Evolutionary conservation across 2,329 filamentous ascomycete species (phyloP), one percentile per base, ranked within the genome.

Genomic region (Penicillium nordicum): DNA sequence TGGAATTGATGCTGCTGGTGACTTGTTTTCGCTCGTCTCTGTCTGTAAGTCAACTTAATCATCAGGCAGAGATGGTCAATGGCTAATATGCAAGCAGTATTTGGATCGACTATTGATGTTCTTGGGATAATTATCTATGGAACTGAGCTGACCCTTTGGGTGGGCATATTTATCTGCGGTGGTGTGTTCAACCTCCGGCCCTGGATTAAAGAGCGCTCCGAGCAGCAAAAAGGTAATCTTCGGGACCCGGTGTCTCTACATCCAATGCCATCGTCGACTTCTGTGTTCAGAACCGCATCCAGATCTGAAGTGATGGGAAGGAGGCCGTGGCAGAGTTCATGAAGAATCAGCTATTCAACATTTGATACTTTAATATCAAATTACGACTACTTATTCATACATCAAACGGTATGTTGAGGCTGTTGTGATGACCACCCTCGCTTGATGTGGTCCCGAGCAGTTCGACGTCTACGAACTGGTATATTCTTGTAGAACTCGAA

Each of bases 81-180:
- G 25, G 38, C 52, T 63, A 29, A 62, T 27, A 12, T 36, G 16
- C 10, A 16, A 12, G 5, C 43, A 68, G 66, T 69, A 8, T 69
- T 68, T 21, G 64, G 63, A 32, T 38, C 51, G 10, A 51, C 29
- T n/a, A 56, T 68, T 25, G 83, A 88, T 64, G 67, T 87, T 0
- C 71, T 88, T 0, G 87, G 86, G 0, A 79, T 89, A 57, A 79
- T 85, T 1, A 88, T 89, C 16, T 90, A 90, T 67, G 84, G 81
- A 1, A 83, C 82, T 0, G 87, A 89, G 69, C 76, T 89, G 50
- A 74, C 79, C 1, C 75, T 90, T 1, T 90, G 87, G 87, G 78
- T 84, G 41, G 87, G 87, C 0, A 79, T 89, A 2, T 86, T 88
- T 69, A 80, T 81, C 0, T 86, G 82, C 57, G 87, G 86, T 0